A percentile compares a stretch with the other conserved stretches of the same genome.
These are phyloP conservation scores for Citrus maxima DNA, from an alignment of 345 rosid species.

Conservation along the genomic window DNA sequence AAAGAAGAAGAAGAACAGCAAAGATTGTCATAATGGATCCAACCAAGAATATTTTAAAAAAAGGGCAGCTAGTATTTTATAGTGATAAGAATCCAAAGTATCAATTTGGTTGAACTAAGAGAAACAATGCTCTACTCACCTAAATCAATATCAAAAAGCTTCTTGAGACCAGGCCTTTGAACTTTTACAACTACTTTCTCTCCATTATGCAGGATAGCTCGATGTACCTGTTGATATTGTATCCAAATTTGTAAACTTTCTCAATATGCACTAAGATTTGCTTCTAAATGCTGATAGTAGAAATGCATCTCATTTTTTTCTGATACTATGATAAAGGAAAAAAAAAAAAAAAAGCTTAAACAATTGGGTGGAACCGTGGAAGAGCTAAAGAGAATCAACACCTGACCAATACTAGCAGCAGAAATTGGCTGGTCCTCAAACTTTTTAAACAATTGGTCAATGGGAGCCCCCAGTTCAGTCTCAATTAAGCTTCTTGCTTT, in stretches of 20 bases:
- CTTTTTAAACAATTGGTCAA: slow-evolving; percentile 59
- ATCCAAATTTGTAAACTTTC: slow-evolving; percentile 6
- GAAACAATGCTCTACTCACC: slow-evolving; percentile 39
- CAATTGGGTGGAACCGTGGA: not conserved
- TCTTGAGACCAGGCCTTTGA: slow-evolving; percentile 92
- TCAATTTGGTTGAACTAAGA: not conserved
- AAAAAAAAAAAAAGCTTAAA: not conserved
- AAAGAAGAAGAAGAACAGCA: too few species aligned
- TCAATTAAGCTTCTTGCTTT: slow-evolving; percentile 73
- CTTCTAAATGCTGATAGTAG: not conserved
- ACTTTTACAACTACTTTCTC: slow-evolving; percentile 90
- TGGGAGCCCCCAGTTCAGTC: slow-evolving; percentile 76
- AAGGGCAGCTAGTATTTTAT: not conserved
- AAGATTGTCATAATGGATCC: not conserved
- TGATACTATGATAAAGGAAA: not conserved
- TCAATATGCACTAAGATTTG: not conserved
- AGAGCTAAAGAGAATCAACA: slow-evolving; percentile 33
- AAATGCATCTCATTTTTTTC: not conserved
- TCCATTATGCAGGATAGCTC: slow-evolving; percentile 84
- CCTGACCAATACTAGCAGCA: slow-evolving; percentile 99
- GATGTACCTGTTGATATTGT: slow-evolving; percentile 63
- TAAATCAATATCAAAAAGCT: slow-evolving; percentile 89
- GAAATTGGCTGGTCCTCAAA: slow-evolving; percentile 94
- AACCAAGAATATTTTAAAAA: not conserved
- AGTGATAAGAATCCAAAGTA: not conserved